Percentiles rank a stretch among this genome's conserved stretches.
Conservation (phyloP, 495 filamentous ascomycete genomes). For the Eremomyces bilateralis region DNA sequence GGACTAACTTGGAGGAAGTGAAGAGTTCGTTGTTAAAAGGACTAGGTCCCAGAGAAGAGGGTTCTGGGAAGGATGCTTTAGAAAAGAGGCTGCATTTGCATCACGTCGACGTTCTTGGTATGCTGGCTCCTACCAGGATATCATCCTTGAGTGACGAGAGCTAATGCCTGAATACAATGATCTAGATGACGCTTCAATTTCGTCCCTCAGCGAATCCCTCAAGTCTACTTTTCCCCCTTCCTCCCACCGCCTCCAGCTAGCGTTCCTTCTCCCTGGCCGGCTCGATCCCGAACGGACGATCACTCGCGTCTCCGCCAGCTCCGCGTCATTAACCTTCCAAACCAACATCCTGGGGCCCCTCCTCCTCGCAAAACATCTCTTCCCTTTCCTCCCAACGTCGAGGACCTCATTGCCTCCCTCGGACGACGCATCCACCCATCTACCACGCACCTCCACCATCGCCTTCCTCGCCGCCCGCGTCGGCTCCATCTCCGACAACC, state of each 20-base stretch:
- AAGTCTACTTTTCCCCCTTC: conserved; percentile 25
- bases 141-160: conserved; percentile 14
- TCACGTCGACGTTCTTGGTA: conserved; percentile 1
- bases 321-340: conserved; percentile 37
- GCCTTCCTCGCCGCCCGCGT: conserved; percentile 56
- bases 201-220: conserved; percentile 21
- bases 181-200: conserved; percentile 28
- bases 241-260: conserved; percentile 38
- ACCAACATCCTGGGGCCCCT: conserved; percentile 55
- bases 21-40: conserved; percentile 31
- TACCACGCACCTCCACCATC: conserved; percentile 25
- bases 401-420: conserved; percentile 14
- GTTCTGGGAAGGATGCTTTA: conserved; percentile 35
- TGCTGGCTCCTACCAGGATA: conserved; percentile 7
- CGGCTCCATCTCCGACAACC: conserved; percentile 43
- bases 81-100: conserved; percentile 21
- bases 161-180: conserved; percentile 8
- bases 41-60: conserved; percentile 24
- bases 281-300: conserved; percentile 57
- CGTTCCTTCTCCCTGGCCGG: conserved; percentile 49
- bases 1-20: conserved; percentile 30
- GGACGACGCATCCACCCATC: conserved; percentile 2
- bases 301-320: conserved; percentile 30
- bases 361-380: conserved; percentile 54
- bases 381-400: conserved; percentile 37